Percentiles rank a stretch among this genome's conserved stretches.
phyloP scores from a whole-genome alignment of 1,284 basidiomycete species.

The Apiotrichum akiyoshidainum region DNA sequence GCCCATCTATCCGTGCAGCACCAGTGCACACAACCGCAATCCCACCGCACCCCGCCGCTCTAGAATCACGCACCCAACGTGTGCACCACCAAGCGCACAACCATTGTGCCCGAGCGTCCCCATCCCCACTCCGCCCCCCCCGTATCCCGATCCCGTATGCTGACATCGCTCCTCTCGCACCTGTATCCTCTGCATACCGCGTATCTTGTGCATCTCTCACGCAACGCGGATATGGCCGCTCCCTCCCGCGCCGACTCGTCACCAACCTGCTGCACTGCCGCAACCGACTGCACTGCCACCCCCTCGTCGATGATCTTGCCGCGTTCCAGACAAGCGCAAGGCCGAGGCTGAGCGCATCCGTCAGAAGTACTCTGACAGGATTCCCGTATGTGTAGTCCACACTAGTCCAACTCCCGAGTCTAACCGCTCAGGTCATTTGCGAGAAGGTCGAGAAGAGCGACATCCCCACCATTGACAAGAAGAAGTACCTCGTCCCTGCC shows the following conservation, averaged over 20 bases:
- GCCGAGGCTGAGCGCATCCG: slow-evolving; percentile 89
- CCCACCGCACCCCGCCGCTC: not conserved
- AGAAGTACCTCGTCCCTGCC: slow-evolving; percentile 99
- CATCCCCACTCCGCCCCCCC: no score
- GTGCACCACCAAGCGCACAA: no score
- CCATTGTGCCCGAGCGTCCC: no score
- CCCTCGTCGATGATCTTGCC: not conserved
- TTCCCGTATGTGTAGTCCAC: slow-evolving; percentile 67
- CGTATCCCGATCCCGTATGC: not conserved
- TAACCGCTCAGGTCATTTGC: slow-evolving; percentile 81
- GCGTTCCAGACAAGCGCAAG: slow-evolving; percentile 85
- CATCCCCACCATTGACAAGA: slow-evolving; percentile 99
- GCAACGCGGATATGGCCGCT: no score
- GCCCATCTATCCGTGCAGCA: not conserved
- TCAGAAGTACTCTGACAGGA: slow-evolving; percentile 97
- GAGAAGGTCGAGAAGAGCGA: slow-evolving; percentile 99
- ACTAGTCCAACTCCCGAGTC: not conserved
- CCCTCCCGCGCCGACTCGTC: no score
- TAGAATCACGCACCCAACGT: no score
- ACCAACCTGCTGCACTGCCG: no score
- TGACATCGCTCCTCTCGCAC: not conserved
- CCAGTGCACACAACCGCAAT: not conserved
- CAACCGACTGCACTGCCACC: no score
- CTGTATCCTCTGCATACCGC: not conserved
- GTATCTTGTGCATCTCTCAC: no score